Evolutionary conservation across 2,329 filamentous ascomycete species (phyloP), one percentile per base, ranked within the genome.

Genomic region (Mycosphaerelloides madeirae): DNA sequence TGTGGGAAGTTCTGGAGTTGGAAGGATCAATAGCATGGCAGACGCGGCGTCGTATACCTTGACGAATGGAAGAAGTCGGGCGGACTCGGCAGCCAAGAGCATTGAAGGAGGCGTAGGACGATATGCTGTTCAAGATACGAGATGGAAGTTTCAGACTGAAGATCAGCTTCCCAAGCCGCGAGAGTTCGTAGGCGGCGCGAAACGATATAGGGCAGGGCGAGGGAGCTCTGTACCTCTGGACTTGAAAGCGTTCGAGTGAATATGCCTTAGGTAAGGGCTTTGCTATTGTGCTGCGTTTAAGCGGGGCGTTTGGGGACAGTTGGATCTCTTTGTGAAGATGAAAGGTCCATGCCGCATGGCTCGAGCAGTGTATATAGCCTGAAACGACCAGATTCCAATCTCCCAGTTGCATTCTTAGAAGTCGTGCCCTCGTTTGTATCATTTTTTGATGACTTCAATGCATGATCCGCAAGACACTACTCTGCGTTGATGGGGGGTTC

Each of bases 161-260:
- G 78, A 76, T 29, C 76, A 86, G 56, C 75, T 97, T 36, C 91
- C 93, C 0, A 91, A 89, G 57, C 91, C 91, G 16, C 77, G 91
- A 59, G 81, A 85, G 1, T 96, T 94, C 61, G 69, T 75, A 1
- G 85, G 84, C n/a, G 81, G 79, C 3, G 70, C 77, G 15, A 89
- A 85, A 64, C 81, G 80, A 63, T 98, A 97, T 67, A 77, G 91
- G 51, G 93, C 93, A 29, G 93, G 93, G 7, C 79, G 91, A 62
- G 91, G 89, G 25, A 96, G 89, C 69, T 96, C 87, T 72, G 90
- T 97, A 55, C 93, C 93, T 22, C 72, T 97, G 57, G 87, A 97
- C 71, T 68, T 98, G 62, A 80, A 74, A 54, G 73, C 76, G 12
- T 75, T 84, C 47, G 66, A 70, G 36, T 74, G 28, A 33, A 25